These are phyloP conservation scores for Chaetomium fimeti DNA, from an alignment of 495 filamentous ascomycete genomes.

Conservation along the genomic window DNA sequence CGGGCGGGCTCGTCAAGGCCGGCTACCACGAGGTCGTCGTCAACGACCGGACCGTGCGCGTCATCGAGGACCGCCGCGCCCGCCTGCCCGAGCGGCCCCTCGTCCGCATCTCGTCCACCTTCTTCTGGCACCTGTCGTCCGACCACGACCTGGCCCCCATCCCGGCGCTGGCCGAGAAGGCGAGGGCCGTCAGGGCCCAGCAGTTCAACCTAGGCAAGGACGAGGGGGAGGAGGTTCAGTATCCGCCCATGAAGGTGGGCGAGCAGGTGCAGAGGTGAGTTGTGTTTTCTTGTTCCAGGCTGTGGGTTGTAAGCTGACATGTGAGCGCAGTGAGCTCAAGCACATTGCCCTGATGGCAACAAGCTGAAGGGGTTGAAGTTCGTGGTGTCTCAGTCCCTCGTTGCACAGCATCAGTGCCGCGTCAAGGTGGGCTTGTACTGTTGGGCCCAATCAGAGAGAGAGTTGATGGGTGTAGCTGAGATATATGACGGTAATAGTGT, in stretches of 20 bases:
- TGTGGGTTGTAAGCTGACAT: background rate
- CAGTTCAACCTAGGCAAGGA: conserved; percentile 45
- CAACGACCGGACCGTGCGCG: conserved; percentile 44
- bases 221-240: conserved; percentile 47
- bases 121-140: conserved; percentile 52
- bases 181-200: conserved; percentile 39
- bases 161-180: conserved; percentile 38
- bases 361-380: background rate
- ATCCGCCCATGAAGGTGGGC: conserved; percentile 48
- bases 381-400: background rate
- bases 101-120: conserved; percentile 49
- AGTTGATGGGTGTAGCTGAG: no score
- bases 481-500: no score
- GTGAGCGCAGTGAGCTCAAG: conserved; percentile 37
- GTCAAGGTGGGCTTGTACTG: background rate
- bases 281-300: background rate
- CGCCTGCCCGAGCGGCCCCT: conserved; percentile 44
- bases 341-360: conserved; percentile 46
- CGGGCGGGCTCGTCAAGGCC: conserved; percentile 52
- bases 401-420: background rate
- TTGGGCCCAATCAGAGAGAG: no score
- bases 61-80: conserved; percentile 37
- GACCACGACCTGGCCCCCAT: conserved; percentile 49
- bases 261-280: conserved; percentile 50
- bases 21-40: conserved; percentile 56